Conservation (phyloP, 345 rosid species). For the Ailanthus altissimus region DNA sequence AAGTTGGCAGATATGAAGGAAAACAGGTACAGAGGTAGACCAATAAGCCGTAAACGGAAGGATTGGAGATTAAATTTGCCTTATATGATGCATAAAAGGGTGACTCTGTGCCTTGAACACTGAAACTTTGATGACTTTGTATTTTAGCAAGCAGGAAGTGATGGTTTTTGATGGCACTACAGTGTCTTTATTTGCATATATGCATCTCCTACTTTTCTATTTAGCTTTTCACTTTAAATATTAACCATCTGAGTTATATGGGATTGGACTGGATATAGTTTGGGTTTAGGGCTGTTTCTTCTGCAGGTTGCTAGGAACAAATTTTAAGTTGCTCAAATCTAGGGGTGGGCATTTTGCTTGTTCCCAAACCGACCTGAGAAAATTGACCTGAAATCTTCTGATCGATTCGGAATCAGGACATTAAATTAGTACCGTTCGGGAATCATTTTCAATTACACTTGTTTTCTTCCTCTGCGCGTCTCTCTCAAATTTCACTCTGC, state of each 20-base stretch:
- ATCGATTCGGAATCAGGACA: too few species aligned
- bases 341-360: too few species aligned
- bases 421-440: too few species aligned
- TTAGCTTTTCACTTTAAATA: background rate
- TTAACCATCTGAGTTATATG: background rate
- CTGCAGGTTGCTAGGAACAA: too few species aligned
- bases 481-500: too few species aligned
- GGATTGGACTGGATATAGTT: background rate
- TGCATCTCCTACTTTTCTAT: background rate
- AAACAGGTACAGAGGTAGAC: constrained; percentile 88
- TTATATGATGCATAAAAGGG: constrained; percentile 50
- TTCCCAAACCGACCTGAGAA: too few species aligned
- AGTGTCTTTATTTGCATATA: background rate
- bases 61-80: constrained; percentile 74
- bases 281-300: background rate
- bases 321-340: too few species aligned
- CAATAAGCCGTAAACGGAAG: constrained; percentile 68
- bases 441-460: too few species aligned
- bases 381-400: too few species aligned
- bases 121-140: constrained; percentile 19
- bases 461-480: too few species aligned
- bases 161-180: background rate
- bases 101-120: constrained; percentile 59
- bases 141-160: background rate
- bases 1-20: constrained; percentile 83